Conservation (phyloP, 208 protist species). For the Leishmania braziliensis region DNA sequence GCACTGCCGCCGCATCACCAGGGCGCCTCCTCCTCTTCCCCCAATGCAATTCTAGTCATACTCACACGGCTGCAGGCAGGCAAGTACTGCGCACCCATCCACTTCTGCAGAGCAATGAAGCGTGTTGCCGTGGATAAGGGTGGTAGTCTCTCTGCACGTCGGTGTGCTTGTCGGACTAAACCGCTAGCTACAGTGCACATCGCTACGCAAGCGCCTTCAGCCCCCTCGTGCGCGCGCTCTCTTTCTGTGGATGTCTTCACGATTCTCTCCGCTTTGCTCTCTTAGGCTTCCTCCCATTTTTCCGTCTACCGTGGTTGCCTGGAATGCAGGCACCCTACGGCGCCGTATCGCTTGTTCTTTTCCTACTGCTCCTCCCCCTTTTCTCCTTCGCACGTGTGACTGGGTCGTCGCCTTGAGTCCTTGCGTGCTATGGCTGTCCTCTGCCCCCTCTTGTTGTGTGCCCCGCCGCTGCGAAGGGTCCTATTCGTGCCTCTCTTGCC, state of each 20-base stretch:
- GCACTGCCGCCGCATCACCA: neutral
- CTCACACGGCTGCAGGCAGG: neutral
- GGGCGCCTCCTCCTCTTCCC: neutral
- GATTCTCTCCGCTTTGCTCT: neutral
- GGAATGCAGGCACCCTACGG: neutral
- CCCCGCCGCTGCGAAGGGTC: neutral
- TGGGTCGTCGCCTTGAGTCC: neutral
- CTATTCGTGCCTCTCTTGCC: neutral
- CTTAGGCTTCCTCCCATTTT: neutral
- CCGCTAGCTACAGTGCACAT: neutral
- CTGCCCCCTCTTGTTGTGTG: neutral
- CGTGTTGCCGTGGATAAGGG: neutral
- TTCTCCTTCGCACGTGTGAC: neutral
- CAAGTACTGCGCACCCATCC: neutral
- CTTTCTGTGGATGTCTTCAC: neutral
- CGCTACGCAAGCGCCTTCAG: neutral
- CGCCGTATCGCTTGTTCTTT: neutral
- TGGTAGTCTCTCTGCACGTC: neutral
- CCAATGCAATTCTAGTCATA: no score
- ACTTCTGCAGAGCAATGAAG: neutral
- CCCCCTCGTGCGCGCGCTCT: neutral
- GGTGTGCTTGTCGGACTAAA: neutral
- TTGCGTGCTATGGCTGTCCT: neutral
- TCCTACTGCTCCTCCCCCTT: neutral
- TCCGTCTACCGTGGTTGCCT: neutral